Percentiles rank a stretch among this genome's conserved stretches.
Evolutionary conservation across 2,329 filamentous ascomycete species (phyloP).

Genomic region (Arthrinium puccinioides): DNA sequence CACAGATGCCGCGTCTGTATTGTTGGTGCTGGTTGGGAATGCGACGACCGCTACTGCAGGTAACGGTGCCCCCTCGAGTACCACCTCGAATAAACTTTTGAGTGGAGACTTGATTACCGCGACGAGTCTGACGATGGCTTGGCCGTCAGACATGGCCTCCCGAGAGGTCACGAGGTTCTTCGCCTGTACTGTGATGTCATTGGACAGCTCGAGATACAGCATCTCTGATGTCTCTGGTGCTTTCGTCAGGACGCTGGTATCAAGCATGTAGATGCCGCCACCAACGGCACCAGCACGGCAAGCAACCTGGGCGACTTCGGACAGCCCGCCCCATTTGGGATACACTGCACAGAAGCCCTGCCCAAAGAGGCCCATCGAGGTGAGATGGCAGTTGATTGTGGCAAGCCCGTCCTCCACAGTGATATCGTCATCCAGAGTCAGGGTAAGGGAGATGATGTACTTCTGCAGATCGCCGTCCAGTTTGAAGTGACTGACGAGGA

Average conservation of each 20-base stretch:
- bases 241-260: slow-evolving; percentile 50
- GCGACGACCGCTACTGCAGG: slow-evolving; percentile 68
- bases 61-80: slow-evolving; percentile 66
- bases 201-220: slow-evolving; percentile 46
- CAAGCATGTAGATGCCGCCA: slow-evolving; percentile 83
- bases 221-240: slow-evolving; percentile 14
- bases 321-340: slow-evolving; percentile 86
- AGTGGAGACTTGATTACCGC: slow-evolving; percentile 63
- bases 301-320: slow-evolving; percentile 84
- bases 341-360: slow-evolving; percentile 84
- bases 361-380: slow-evolving; percentile 82
- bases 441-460: slow-evolving; percentile 58
- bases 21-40: slow-evolving; percentile 48
- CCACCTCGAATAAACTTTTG: slow-evolving; percentile 57
- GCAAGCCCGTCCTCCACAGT: slow-evolving; percentile 61
- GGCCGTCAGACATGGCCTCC: slow-evolving; percentile 13
- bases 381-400: slow-evolving; percentile 70
- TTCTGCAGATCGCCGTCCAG: slow-evolving; percentile 62
- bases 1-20: slow-evolving; percentile 20
- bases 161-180: slow-evolving; percentile 42
- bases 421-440: slow-evolving; percentile 59
- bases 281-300: slow-evolving; percentile 89
- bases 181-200: slow-evolving; percentile 49
- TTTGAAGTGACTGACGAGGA: slow-evolving; percentile 56
- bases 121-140: slow-evolving; percentile 52